Evolutionary conservation across 495 filamentous ascomycete genomes (phyloP), one percentile per base, ranked within the genome.

Genomic region (Aspergillus conjunctus): DNA sequence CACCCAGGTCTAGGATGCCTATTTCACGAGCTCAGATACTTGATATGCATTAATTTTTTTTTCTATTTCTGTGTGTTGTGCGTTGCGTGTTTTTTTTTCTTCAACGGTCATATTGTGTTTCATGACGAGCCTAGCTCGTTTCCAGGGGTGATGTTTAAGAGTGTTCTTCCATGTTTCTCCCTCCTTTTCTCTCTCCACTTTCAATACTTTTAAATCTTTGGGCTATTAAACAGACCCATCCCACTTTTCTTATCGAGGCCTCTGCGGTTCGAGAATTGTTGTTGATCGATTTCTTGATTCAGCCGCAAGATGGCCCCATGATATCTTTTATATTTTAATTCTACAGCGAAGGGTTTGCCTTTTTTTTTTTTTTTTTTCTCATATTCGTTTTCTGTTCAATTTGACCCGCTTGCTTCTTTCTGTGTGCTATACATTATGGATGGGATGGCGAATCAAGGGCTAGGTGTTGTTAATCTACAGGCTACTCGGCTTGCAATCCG

Each of bases 381-480:
- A 10, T 32, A 14, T 53, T 50, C 7, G 44, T 10, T 60, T 15
- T 59, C 30, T 59, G 48, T 49, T 17, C 26, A 51, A 26, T 33
- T 33, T 14, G 18, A 20, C 51, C 33, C 8, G 43, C 59, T 45
- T 56, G n/a, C 51, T 45, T 51, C 18, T 65, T 66, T 72, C 56
- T 68, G 65, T 71, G 65, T 37, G 63, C 49, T 71, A 71, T 73
- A 20, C 18, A 61, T 68, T 69, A 66, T 65, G 73, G 68, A 64
- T 68, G 69, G 73, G 62, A 58, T 62, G 75, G 75, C 75, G 75
- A 75, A 75, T 62, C 54, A 67, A 66, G 37, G 73, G 70, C 60
- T 68, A 68, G 73, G 64, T 59, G 66, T 72, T 68, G 62, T 66
- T 69, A 60, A 62, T 68, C 51, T 51, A 45, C 59, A 58, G 60